Percentiles rank a stretch among this genome's conserved stretches.
Conservation (phyloP, 108 stramenopile species). For the Mediolabrus comicus region DNA sequence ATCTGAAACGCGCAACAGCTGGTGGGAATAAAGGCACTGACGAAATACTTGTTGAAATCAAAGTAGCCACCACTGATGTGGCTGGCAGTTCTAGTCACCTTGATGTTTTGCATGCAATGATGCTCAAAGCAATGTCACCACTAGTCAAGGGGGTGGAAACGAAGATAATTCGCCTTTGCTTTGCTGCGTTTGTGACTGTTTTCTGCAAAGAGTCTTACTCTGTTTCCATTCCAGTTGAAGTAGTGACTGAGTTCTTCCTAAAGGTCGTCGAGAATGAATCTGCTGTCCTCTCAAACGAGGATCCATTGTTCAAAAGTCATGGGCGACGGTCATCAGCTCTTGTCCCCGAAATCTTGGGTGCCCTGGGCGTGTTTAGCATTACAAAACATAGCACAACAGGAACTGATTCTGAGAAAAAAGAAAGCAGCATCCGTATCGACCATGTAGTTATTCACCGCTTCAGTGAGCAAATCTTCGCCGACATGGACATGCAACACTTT, state of each 20-base stretch:
- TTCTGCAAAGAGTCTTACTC: conserved; percentile 57
- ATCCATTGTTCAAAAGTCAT: conserved; percentile 56
- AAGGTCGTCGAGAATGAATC: conserved; percentile 49
- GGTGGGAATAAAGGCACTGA: conserved; percentile 70
- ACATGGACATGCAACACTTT: conserved; percentile 46
- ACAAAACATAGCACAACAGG: conserved; percentile 22
- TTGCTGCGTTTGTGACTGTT: conserved; percentile 64
- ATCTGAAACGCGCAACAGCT: conserved; percentile 68
- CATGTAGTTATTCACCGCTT: conserved; percentile 61
- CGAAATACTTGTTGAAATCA: conserved; percentile 53
- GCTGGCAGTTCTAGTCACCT: conserved; percentile 16
- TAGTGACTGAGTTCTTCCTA: conserved; percentile 60
- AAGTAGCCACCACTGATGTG: conserved; percentile 9
- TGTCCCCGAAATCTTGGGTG: conserved; percentile 70
- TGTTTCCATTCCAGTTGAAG: conserved; percentile 54
- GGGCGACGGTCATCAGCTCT: conserved; percentile 66
- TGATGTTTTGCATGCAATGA: conserved; percentile 74
- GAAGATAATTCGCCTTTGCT: conserved; percentile 70
- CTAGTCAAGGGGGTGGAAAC: conserved; percentile 69
- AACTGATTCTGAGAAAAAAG: conserved; percentile 13
- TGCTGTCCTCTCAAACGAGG: conserved; percentile 40
- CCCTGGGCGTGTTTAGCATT: conserved; percentile 64
- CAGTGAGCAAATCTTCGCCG: conserved; percentile 53
- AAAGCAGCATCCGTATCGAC: conserved; percentile 67
- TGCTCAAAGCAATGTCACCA: conserved; percentile 69